These are phyloP conservation scores for Rhynchospora breviuscula DNA, from an alignment of 176 grass and related monocot genomes.

Conservation along the genomic window DNA sequence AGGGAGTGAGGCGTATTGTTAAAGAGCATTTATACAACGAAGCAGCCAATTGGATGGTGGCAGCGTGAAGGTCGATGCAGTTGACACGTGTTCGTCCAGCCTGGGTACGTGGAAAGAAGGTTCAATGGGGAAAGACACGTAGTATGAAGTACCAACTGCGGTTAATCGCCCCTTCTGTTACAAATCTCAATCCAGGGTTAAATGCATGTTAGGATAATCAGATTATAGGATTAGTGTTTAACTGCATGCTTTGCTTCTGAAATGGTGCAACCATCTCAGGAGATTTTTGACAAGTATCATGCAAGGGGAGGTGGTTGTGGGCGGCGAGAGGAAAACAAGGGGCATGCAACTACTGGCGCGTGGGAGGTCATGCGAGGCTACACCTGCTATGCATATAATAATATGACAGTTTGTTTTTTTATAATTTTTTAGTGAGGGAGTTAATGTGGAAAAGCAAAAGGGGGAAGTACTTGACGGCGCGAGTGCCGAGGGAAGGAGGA, in stretches of 20 bases:
- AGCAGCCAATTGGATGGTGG: constrained; percentile 63
- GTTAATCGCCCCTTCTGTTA: neutral
- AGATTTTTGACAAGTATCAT: constrained; percentile 1
- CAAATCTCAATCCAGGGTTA: neutral
- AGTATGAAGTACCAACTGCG: constrained; percentile 21
- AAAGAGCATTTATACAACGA: constrained; percentile 39
- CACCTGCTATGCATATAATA: constrained; percentile 19
- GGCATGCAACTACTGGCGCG: neutral
- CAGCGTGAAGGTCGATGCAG: constrained; percentile 39
- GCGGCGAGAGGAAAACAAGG: constrained; percentile 4
- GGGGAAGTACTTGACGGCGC: neutral
- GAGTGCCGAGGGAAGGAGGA: neutral
- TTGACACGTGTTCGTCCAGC: constrained; percentile 49
- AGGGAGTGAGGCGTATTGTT: constrained; percentile 20
- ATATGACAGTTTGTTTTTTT: neutral
- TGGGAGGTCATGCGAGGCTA: constrained; percentile 32
- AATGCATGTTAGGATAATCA: neutral
- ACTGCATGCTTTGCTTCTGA: neutral
- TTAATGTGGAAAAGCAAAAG: neutral
- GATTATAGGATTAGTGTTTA: neutral
- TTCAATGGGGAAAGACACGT: constrained; percentile 61
- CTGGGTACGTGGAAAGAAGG: constrained; percentile 80
- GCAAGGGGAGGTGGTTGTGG: neutral
- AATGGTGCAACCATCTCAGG: neutral
- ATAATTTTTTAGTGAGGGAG: neutral